A percentile compares a stretch with the other conserved stretches of the same genome.
Conservation (phyloP, 768 basidiomycete genomes). For the Leccinum obscurum region DNA sequence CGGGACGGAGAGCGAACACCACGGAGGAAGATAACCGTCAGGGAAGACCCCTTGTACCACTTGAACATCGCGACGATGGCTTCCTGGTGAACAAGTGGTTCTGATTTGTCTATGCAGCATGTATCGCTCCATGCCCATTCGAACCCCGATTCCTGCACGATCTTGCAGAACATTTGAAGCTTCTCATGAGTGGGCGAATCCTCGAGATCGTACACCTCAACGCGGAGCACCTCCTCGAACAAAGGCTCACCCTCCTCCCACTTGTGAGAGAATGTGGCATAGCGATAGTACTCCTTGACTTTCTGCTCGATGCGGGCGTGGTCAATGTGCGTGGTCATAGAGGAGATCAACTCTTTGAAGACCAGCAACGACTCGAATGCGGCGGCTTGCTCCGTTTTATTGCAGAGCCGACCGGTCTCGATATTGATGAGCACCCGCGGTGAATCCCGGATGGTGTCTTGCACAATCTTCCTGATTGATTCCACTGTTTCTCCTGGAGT, state of each 20-base stretch:
- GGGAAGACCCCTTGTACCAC: background rate
- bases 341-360: too few species aligned
- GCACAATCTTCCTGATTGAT: too few species aligned
- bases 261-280: background rate
- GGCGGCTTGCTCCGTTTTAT: too few species aligned
- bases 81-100: background rate
- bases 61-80: background rate
- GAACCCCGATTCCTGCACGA: background rate
- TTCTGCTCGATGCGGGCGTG: background rate
- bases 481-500: fast-evolving
- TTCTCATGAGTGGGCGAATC: background rate
- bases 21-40: background rate
- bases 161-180: background rate
- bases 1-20: background rate
- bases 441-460: too few species aligned
- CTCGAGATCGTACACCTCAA: background rate
- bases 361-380: too few species aligned
- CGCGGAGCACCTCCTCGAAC: background rate
- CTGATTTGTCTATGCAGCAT: background rate
- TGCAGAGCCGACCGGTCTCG: too few species aligned
- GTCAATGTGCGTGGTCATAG: too few species aligned
- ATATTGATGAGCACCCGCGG: too few species aligned
- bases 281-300: background rate
- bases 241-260: background rate
- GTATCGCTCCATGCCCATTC: background rate